These are phyloP conservation scores for Chiua sp. DNA, from an alignment of 1,284 basidiomycete species.

Conservation along the genomic window DNA sequence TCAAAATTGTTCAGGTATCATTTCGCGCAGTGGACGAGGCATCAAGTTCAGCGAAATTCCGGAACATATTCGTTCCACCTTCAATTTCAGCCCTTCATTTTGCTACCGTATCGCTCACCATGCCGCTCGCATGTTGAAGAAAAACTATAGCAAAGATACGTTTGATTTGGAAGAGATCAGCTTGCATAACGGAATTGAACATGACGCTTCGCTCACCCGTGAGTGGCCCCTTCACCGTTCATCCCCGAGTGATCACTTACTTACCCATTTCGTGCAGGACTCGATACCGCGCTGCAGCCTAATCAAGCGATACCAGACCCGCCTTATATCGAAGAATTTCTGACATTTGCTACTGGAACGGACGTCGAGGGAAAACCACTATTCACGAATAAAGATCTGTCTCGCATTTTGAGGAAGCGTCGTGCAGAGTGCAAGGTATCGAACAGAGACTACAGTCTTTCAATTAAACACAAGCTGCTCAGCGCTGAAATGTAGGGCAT, in stretches of 20 bases:
- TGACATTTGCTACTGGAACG: constrained; percentile 64
- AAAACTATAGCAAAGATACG: constrained; percentile 58
- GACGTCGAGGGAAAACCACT: constrained; percentile 49
- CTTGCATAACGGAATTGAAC: constrained; percentile 79
- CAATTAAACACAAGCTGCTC: too few species aligned
- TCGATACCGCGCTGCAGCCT: constrained; percentile 54
- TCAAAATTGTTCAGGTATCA: constrained; percentile 66
- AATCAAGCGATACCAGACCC: constrained; percentile 59
- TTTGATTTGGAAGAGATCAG: constrained; percentile 69
- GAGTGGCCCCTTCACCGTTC: constrained; percentile 29
- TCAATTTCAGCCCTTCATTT: constrained; percentile 73
- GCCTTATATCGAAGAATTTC: constrained; percentile 60
- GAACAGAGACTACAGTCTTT: constrained; percentile 65
- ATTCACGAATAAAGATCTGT: constrained; percentile 62
- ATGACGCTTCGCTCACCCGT: constrained; percentile 77
- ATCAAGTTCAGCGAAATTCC: constrained; percentile 68
- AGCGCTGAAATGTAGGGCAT: too few species aligned
- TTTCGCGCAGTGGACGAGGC: constrained; percentile 67
- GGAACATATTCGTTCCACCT: constrained; percentile 53
- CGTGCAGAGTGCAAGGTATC: constrained; percentile 55
- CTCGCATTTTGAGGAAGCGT: constrained; percentile 59
- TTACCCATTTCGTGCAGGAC: constrained; percentile 45
- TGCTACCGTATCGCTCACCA: constrained; percentile 65
- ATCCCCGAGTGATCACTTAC: too few species aligned
- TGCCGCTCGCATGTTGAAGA: constrained; percentile 61